phyloP scores from a whole-genome alignment of 768 basidiomycete genomes.

The Rossbeevera mucosa region DNA sequence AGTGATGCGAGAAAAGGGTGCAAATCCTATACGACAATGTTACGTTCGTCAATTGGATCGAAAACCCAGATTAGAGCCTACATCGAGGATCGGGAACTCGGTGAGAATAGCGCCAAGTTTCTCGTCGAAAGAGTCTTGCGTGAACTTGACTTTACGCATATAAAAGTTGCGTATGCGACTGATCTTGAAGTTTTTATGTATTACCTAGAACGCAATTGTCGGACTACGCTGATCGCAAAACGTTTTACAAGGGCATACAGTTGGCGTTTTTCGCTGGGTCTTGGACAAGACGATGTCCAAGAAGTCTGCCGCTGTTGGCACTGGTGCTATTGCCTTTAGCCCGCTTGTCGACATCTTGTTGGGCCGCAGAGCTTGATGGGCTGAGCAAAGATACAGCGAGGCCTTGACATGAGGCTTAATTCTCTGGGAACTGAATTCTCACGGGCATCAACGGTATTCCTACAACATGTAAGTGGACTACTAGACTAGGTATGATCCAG shows the following conservation, averaged over 20 bases:
- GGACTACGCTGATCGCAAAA: slow-evolving; percentile 1
- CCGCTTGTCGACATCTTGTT: slow-evolving; percentile 74
- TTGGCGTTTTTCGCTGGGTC: slow-evolving; percentile 97
- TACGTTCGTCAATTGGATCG: neutral
- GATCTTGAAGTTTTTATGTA: slow-evolving; percentile 99
- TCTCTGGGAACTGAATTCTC: slow-evolving; percentile 11
- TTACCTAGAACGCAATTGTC: slow-evolving; percentile 52
- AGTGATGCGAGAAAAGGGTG: slow-evolving; percentile 95
- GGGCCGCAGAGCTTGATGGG: neutral
- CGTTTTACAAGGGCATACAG: slow-evolving; percentile 42
- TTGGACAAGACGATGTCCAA: slow-evolving; percentile 90
- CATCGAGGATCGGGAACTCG: slow-evolving; percentile 97
- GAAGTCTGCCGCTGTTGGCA: slow-evolving; percentile 93
- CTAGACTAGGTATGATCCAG: slow-evolving; percentile 21
- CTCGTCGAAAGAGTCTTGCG: slow-evolving; percentile 94
- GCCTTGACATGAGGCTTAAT: slow-evolving; percentile 3
- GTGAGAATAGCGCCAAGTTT: slow-evolving; percentile 88
- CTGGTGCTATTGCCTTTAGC: slow-evolving; percentile 96
- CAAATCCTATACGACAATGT: slow-evolving; percentile 53
- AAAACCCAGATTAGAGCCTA: slow-evolving; percentile 40
- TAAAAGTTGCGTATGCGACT: slow-evolving; percentile 96
- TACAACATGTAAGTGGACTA: slow-evolving; percentile 20
- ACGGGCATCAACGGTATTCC: slow-evolving; percentile 8
- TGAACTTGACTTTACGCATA: slow-evolving; percentile 99
- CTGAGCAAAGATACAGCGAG: slow-evolving; percentile 2